These are phyloP conservation scores for Geranium incanum DNA, from an alignment of 441 rosid genomes.

Conservation along the genomic window DNA sequence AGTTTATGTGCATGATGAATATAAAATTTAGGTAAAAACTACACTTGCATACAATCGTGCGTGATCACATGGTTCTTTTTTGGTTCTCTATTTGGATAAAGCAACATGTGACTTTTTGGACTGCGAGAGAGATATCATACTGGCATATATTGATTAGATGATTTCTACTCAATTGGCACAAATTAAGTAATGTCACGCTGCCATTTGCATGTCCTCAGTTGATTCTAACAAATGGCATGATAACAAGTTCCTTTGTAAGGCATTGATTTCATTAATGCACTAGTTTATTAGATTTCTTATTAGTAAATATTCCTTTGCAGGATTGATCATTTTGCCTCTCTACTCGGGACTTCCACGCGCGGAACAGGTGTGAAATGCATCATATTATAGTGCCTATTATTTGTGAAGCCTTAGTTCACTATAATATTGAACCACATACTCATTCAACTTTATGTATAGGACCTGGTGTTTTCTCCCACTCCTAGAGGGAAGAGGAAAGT, in stretches of 20 bases:
- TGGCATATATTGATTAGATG: neutral
- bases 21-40: neutral
- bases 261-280: neutral
- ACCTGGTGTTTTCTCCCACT: conserved; percentile 73
- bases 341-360: conserved; percentile 83
- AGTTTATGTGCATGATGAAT: neutral
- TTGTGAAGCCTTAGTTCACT: conserved; percentile 13
- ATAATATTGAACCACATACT: conserved; percentile 13
- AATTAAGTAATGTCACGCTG: neutral
- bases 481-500: conserved; percentile 92
- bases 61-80: neutral
- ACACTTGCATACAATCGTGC: neutral
- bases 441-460: conserved; percentile 37
- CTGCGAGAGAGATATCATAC: neutral
- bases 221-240: neutral
- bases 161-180: neutral
- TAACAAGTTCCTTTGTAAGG: neutral
- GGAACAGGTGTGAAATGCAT: conserved; percentile 52
- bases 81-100: neutral
- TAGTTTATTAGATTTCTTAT: conserved; percentile 2
- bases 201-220: neutral
- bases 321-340: conserved; percentile 67
- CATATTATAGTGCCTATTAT: conserved; percentile 11
- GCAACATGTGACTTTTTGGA: neutral
- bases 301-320: conserved; percentile 41